Conservation (phyloP, 805 yeast genomes). For the Blastobotrys muscicola region DNA sequence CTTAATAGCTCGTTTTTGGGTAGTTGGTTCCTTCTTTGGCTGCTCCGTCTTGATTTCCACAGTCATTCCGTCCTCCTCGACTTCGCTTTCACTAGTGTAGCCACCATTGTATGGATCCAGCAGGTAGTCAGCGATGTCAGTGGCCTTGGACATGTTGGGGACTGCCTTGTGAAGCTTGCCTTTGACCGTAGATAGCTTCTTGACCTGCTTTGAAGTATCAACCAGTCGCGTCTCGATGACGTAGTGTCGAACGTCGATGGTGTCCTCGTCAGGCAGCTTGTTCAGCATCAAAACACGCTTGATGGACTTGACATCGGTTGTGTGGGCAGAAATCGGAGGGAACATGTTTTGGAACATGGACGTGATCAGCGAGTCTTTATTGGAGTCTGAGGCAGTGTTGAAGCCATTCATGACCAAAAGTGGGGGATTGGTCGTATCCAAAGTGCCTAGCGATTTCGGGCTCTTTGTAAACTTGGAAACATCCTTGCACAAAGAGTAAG, state of each 20-base stretch:
- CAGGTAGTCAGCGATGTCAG: constrained; percentile 75
- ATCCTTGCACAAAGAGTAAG: constrained; percentile 77
- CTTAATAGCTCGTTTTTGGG: constrained; percentile 74
- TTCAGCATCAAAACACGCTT: constrained; percentile 79
- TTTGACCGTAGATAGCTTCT: constrained; percentile 57
- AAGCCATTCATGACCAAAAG: constrained; percentile 90
- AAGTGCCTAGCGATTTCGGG: constrained; percentile 63
- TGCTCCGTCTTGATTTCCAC: constrained; percentile 10
- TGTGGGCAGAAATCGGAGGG: constrained; percentile 87
- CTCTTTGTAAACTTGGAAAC: constrained; percentile 56
- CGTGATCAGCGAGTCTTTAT: constrained; percentile 64
- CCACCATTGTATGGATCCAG: constrained; percentile 76
- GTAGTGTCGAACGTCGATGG: constrained; percentile 81
- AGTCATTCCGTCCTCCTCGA: constrained; percentile 50
- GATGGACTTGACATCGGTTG: constrained; percentile 62
- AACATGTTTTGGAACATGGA: constrained; percentile 92
- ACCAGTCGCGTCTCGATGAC: constrained; percentile 79
- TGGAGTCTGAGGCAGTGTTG: constrained; percentile 46
- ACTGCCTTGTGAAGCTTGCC: constrained; percentile 50
- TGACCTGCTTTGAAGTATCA: constrained; percentile 56
- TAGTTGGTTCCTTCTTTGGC: constrained; percentile 13
- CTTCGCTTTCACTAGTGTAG: constrained; percentile 84
- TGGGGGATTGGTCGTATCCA: constrained; percentile 72
- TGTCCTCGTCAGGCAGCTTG: constrained; percentile 59
- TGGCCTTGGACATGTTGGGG: constrained; percentile 58